phyloP scores from a whole-genome alignment of 495 filamentous ascomycete species.

The Aspergillus panamensis region DNA sequence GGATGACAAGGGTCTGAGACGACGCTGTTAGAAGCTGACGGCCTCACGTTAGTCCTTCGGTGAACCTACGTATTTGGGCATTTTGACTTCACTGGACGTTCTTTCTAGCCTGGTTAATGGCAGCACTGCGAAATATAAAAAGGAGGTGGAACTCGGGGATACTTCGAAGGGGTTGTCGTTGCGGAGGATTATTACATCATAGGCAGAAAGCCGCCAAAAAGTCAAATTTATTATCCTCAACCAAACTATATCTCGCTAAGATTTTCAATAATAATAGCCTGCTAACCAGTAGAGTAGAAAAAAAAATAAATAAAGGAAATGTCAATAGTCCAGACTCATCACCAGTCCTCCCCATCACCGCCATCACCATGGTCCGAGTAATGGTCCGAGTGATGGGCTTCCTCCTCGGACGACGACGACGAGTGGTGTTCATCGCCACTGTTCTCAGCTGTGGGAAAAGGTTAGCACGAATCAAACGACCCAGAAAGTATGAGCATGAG shows the following conservation, averaged over 20 bases:
- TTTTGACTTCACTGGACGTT: not conserved
- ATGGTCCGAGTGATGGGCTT: constrained; percentile 45
- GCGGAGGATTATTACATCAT: constrained; percentile 1
- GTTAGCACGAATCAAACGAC: not conserved
- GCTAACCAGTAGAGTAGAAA: not conserved
- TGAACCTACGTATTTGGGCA: constrained; percentile 9
- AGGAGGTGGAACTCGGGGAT: not conserved
- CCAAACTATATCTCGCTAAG: not conserved
- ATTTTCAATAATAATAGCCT: not conserved
- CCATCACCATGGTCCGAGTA: not conserved
- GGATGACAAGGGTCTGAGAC: constrained; percentile 16
- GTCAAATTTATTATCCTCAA: not conserved
- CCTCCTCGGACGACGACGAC: constrained; percentile 17
- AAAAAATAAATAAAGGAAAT: not conserved
- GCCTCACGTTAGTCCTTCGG: not conserved
- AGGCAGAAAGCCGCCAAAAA: not conserved
- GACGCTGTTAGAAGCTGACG: not conserved
- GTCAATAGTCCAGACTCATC: too few species aligned
- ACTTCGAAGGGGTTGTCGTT: not conserved
- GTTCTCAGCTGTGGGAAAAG: constrained; percentile 10
- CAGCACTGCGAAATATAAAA: not conserved
- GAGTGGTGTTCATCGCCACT: constrained; percentile 10
- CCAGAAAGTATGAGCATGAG: not conserved
- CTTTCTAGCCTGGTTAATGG: not conserved
- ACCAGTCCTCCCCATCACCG: too few species aligned